These are phyloP conservation scores for Oryza australiensis DNA, from an alignment of 176 grass and related monocot genomes.

Conservation along the genomic window DNA sequence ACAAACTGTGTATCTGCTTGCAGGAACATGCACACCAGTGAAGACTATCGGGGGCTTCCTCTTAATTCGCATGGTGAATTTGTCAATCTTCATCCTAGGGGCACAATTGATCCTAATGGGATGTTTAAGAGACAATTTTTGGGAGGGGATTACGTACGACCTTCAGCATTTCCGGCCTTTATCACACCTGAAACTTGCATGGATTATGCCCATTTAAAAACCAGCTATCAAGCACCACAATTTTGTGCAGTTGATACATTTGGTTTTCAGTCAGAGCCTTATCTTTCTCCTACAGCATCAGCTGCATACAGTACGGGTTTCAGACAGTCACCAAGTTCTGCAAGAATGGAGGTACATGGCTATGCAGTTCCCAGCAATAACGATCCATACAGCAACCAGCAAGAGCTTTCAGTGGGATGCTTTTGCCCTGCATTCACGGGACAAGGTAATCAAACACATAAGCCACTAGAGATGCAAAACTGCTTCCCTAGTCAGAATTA, in stretches of 20 bases:
- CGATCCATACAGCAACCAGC: slow-evolving; percentile 22
- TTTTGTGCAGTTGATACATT: slow-evolving; percentile 50
- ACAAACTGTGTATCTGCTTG: slow-evolving; percentile 47
- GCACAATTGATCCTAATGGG: slow-evolving; percentile 36
- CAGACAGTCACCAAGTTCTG: slow-evolving; percentile 52
- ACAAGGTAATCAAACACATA: slow-evolving; percentile 32
- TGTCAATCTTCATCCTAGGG: slow-evolving; percentile 56
- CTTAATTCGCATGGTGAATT: slow-evolving; percentile 94
- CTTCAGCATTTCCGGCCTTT: slow-evolving; percentile 39
- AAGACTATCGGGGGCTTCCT: slow-evolving; percentile 69
- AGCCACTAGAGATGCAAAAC: slow-evolving; percentile 35
- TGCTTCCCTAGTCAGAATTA: slow-evolving; percentile 23
- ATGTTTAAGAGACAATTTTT: slow-evolving; percentile 43
- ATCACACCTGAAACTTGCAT: slow-evolving; percentile 19
- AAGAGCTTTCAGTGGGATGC: slow-evolving; percentile 25
- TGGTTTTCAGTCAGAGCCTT: slow-evolving; percentile 46
- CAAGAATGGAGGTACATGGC: slow-evolving; percentile 50
- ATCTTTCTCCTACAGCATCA: slow-evolving; percentile 30
- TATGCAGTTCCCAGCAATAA: slow-evolving; percentile 27
- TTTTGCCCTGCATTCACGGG: slow-evolving; percentile 36
- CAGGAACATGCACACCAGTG: slow-evolving; percentile 33
- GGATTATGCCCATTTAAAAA: slow-evolving; percentile 45
- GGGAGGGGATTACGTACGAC: slow-evolving; percentile 31
- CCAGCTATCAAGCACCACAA: slow-evolving; percentile 29
- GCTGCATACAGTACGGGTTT: slow-evolving; percentile 43